These are phyloP conservation scores for Aureobasidium sp. DNA, from an alignment of 2,329 filamentous ascomycete genomes.

Conservation along the genomic window DNA sequence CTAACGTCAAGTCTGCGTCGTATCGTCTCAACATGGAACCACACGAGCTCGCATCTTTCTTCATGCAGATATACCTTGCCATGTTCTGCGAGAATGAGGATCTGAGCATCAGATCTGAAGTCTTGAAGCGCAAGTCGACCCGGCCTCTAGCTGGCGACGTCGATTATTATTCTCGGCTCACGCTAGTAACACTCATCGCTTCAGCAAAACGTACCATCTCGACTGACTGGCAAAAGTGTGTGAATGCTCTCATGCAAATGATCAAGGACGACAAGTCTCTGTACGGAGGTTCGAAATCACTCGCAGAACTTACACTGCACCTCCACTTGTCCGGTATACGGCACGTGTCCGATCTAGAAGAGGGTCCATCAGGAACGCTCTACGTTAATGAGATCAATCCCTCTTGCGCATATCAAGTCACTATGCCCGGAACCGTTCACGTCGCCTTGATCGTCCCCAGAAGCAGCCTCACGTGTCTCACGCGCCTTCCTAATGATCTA, in stretches of 20 bases:
- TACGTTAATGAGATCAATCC: neutral
- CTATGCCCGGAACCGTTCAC: neutral
- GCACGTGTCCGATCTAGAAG: neutral
- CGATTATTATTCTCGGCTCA: slow-evolving; percentile 22
- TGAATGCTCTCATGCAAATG: slow-evolving; percentile 14
- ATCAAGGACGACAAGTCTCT: slow-evolving; percentile 18
- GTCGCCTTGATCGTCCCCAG: slow-evolving; percentile 6
- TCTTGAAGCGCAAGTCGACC: neutral
- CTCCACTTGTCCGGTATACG: slow-evolving; percentile 22
- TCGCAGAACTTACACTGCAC: slow-evolving; percentile 21
- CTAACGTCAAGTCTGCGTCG: neutral
- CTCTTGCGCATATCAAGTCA: no score
- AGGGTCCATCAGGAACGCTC: neutral
- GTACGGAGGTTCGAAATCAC: slow-evolving; percentile 12
- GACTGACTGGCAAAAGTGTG: slow-evolving; percentile 18
- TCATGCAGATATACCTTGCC: slow-evolving; percentile 37
- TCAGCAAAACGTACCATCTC: slow-evolving; percentile 20
- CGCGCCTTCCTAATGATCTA: neutral
- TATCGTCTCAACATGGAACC: slow-evolving; percentile 28
- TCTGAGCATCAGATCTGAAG: slow-evolving; percentile 13
- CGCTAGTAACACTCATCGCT: slow-evolving; percentile 22
- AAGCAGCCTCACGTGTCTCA: neutral
- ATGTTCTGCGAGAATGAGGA: slow-evolving; percentile 40
- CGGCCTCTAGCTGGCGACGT: neutral
- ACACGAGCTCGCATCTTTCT: slow-evolving; percentile 30